Percentiles rank a stretch among this genome's conserved stretches.
Evolutionary conservation across 1,284 basidiomycete genomes (phyloP).

Genomic region (Malassezia dermatis): DNA sequence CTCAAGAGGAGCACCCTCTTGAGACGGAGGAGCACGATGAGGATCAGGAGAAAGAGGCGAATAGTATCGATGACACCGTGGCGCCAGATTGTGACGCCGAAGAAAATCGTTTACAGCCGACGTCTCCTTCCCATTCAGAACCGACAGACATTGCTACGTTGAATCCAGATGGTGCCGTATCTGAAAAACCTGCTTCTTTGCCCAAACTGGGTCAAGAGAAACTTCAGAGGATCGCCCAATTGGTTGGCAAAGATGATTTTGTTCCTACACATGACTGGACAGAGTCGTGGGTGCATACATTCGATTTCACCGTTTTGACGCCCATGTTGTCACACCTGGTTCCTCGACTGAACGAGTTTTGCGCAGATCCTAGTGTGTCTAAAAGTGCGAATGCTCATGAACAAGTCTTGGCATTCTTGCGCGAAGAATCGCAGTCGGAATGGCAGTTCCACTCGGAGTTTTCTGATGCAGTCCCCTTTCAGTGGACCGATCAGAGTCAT

Average conservation of each 20-base stretch:
- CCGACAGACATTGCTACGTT: not conserved
- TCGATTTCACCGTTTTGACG: slow-evolving; percentile 24
- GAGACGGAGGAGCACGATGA: not conserved
- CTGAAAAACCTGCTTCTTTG: slow-evolving; percentile 1
- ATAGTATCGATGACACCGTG: not conserved
- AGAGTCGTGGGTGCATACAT: slow-evolving; percentile 23
- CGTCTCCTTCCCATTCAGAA: not conserved
- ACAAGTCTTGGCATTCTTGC: slow-evolving; percentile 30
- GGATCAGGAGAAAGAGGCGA: not conserved
- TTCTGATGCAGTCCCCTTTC: slow-evolving; percentile 20
- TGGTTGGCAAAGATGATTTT: slow-evolving; percentile 36
- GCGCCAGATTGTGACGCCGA: not conserved
- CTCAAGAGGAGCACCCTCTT: not conserved
- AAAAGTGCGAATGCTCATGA: slow-evolving; percentile 24
- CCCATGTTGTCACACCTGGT: slow-evolving; percentile 24
- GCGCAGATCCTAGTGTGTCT: slow-evolving; percentile 15
- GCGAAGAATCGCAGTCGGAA: slow-evolving; percentile 22
- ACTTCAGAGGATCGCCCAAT: slow-evolving; percentile 16
- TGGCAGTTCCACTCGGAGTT: not conserved
- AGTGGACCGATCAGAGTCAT: slow-evolving; percentile 28
- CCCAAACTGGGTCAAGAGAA: not conserved
- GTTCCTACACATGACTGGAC: slow-evolving; percentile 38
- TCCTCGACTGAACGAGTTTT: slow-evolving; percentile 30
- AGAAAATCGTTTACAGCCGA: not conserved
- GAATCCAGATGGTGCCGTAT: not conserved